Base-by-base conservation (phyloP, 2,329 filamentous ascomycete species). In the Botryotinia convoluta region DNA sequence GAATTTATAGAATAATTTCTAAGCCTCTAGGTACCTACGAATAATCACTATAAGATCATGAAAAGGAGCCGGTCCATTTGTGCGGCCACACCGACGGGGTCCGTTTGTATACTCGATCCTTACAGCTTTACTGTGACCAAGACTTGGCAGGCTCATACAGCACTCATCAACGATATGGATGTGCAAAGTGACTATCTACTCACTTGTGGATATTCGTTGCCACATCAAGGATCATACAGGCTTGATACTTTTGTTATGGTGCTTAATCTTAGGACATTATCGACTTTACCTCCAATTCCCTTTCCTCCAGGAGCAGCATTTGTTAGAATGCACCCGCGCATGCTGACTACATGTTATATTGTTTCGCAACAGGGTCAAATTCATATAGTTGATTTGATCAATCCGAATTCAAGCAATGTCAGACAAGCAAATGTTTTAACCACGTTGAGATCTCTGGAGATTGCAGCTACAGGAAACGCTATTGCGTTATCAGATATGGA, bases 101-200 rank as follows among this genome's bases (percentile, higher is more conserved):
- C 89, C 29, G 92, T 99, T 65, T 91, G 98, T 82, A 91, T 98
- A 44, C 86, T 99, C 35, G 95, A 97, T 80, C 89, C 95, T 1
- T 85, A 89, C 72, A 93, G 87, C 72, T 93, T 97, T 79, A 88
- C 89, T 60, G 87, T 97, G 8, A 86, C 96, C 77, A 97, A 95
- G 81, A 90, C 89, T 18, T 99, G 96, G 93, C 93, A 93, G 81
- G 94, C 95, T 0, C 96, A 99, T 80, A 91, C 92, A 1, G 93
- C 93, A 14, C 89, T 91, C 69, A 93, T 99, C 81, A 97, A 94
- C 82, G 95, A 98, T 81, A 98, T 99, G 93, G 96, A 99, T 84
- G 94, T 95, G 14, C 93, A 96, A 80, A 93, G 96, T 79, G 95
- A 98, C 81, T 96, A 96, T 77, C 90, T 99, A 71, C 92, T 98